Conservation (phyloP, 164 flowering plant species). For the Piper longum region DNA sequence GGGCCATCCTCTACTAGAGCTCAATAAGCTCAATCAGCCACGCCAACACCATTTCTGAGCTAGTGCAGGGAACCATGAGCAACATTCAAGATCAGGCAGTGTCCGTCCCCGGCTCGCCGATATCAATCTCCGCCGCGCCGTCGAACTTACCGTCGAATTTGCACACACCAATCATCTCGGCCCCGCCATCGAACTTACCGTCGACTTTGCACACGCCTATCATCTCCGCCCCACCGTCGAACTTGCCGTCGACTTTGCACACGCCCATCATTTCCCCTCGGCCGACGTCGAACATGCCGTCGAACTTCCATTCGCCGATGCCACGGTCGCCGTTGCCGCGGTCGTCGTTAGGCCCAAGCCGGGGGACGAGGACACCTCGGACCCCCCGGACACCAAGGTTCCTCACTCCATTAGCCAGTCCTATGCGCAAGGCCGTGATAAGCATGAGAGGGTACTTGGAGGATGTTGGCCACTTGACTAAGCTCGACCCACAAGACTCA, state of each 20-base stretch:
- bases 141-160: neutral
- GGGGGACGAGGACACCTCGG: constrained; percentile 41
- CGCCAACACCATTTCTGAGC: too few species aligned
- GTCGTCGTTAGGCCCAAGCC: constrained; percentile 15
- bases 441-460: constrained; percentile 95
- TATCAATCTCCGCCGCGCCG: constrained; percentile 14
- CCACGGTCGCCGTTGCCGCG: constrained; percentile 33
- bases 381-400: constrained; percentile 73
- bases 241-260: neutral
- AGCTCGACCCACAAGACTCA: constrained; percentile 93
- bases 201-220: neutral
- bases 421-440: constrained; percentile 82
- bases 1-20: too few species aligned
- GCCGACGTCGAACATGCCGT: too few species aligned
- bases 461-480: constrained; percentile 89
- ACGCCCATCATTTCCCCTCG: too few species aligned
- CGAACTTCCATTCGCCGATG: constrained; percentile 14
- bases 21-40: too few species aligned
- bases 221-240: constrained; percentile 15
- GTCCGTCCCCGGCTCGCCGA: neutral
- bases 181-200: constrained; percentile 10
- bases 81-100: too few species aligned
- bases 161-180: constrained; percentile 9
- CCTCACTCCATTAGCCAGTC: constrained; percentile 80
- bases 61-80: too few species aligned